These are phyloP conservation scores for Mucor velutinosus DNA, from an alignment of 371 early-diverging fungal species.

Conservation along the genomic window DNA sequence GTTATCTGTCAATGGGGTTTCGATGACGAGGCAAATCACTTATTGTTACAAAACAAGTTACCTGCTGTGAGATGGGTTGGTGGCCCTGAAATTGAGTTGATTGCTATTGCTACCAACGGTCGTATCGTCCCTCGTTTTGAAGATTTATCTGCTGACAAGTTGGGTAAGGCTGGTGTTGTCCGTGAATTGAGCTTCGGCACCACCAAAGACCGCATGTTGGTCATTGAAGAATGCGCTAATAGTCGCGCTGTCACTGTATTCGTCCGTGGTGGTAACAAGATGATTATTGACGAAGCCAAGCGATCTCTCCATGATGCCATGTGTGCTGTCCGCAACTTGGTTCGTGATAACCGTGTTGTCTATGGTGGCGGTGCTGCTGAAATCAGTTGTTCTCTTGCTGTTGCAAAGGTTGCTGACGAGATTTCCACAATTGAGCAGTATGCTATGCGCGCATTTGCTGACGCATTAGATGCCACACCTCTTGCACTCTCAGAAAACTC, in stretches of 20 bases:
- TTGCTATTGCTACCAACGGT: constrained; percentile 99
- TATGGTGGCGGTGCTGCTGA: constrained; percentile 99
- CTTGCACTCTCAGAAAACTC: constrained; percentile 98
- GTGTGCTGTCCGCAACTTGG: constrained; percentile 98
- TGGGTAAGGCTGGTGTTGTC: constrained; percentile 94
- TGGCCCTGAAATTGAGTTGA: constrained; percentile 98
- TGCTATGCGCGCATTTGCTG: constrained; percentile 97
- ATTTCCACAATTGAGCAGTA: constrained; percentile 95
- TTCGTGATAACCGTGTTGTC: constrained; percentile 96
- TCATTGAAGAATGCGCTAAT: constrained; percentile 98
- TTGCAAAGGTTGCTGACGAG: constrained; percentile 92
- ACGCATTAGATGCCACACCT: constrained; percentile 97
- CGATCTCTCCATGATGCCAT: constrained; percentile 99
- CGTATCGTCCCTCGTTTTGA: constrained; percentile 99
- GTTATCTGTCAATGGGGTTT: constrained; percentile 99
- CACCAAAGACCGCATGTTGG: constrained; percentile 98
- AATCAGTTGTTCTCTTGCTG: constrained; percentile 93
- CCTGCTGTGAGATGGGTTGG: constrained; percentile 99
- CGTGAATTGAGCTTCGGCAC: constrained; percentile 97
- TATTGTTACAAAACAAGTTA: constrained; percentile 96
- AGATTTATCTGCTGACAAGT: constrained; percentile 89
- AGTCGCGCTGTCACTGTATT: constrained; percentile 98
- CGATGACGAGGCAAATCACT: constrained; percentile 99
- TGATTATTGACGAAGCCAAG: constrained; percentile 99
- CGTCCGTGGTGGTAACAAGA: constrained; percentile 99